Evolutionary conservation across 148 eudicot species (phyloP).

Genomic region (Camellia sinensis): DNA sequence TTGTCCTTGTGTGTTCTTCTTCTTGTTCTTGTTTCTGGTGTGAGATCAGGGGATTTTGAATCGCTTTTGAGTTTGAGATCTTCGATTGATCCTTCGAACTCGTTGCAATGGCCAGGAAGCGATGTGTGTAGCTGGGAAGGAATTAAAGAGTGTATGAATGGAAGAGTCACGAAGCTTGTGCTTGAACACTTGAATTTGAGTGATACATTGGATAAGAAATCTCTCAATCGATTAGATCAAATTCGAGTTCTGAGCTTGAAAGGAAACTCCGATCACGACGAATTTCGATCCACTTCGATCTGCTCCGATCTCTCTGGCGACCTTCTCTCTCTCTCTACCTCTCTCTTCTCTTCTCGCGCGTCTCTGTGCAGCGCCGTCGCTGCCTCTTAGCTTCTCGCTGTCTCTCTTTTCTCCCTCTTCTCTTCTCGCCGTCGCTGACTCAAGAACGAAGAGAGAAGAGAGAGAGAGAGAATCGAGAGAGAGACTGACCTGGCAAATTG

Average conservation of each 20-base stretch:
- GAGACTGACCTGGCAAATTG: too few relatives aligned
- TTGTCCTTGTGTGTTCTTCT: neutral
- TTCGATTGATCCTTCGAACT: conserved; percentile 32
- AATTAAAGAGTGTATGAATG: conserved; percentile 61
- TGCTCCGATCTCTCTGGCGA: conserved; percentile 45
- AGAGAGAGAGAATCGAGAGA: too few relatives aligned
- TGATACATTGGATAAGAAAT: conserved; percentile 41
- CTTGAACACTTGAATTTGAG: conserved; percentile 53
- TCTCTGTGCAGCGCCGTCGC: too few relatives aligned
- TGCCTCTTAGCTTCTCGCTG: too few relatives aligned
- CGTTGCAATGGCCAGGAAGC: conserved; percentile 41
- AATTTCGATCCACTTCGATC: conserved; percentile 52
- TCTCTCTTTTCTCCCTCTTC: too few relatives aligned
- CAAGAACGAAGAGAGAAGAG: too few relatives aligned
- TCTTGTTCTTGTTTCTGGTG: neutral
- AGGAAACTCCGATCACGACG: conserved; percentile 48
- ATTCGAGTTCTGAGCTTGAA: conserved; percentile 76
- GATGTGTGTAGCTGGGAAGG: conserved; percentile 76
- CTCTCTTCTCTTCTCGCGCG: too few relatives aligned
- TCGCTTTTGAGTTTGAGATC: conserved; percentile 39
- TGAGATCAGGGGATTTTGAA: conserved; percentile 23
- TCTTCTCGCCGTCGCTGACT: too few relatives aligned
- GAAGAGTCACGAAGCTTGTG: conserved; percentile 77
- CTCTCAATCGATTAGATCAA: conserved; percentile 51
- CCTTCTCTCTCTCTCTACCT: conserved; percentile 24